A percentile compares a stretch with the other conserved stretches of the same genome.
Evolutionary conservation across 73 alveolate genomes (phyloP).

Genomic region (Symbiodinium pilosum): DNA sequence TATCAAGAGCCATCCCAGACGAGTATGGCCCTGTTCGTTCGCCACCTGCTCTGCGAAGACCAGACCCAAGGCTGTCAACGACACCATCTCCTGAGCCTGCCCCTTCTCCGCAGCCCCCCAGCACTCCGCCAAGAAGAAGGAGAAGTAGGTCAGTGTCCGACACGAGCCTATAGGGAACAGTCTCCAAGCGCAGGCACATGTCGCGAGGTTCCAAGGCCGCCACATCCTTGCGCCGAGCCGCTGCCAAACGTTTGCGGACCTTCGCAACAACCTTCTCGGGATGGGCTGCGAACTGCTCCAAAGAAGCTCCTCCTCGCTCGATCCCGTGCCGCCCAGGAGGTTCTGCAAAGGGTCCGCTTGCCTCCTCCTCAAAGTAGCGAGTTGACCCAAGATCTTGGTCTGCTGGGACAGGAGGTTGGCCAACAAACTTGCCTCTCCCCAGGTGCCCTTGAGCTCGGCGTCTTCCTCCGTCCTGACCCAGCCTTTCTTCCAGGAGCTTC

Average conservation of each 20-base stretch:
- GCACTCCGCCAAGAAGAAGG: not conserved
- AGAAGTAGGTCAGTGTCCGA: not conserved
- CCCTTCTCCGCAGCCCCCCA: not conserved
- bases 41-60: not conserved
- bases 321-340: not conserved
- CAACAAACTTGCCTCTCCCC: not conserved
- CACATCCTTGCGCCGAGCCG: not conserved
- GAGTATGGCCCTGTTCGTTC: not conserved
- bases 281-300: not conserved
- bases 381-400: not conserved
- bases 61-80: not conserved
- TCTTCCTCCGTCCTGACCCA: not conserved
- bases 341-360: not conserved
- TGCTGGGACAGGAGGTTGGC: not conserved
- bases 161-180: not conserved
- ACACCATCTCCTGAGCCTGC: not conserved
- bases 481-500: not conserved
- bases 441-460: not conserved
- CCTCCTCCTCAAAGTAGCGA: not conserved
- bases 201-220: not conserved
- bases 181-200: not conserved
- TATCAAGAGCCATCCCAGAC: not conserved
- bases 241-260: not conserved
- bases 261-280: not conserved
- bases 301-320: not conserved